These are phyloP conservation scores for Naganishia onofrii DNA, from an alignment of 768 basidiomycete species.

Conservation along the genomic window DNA sequence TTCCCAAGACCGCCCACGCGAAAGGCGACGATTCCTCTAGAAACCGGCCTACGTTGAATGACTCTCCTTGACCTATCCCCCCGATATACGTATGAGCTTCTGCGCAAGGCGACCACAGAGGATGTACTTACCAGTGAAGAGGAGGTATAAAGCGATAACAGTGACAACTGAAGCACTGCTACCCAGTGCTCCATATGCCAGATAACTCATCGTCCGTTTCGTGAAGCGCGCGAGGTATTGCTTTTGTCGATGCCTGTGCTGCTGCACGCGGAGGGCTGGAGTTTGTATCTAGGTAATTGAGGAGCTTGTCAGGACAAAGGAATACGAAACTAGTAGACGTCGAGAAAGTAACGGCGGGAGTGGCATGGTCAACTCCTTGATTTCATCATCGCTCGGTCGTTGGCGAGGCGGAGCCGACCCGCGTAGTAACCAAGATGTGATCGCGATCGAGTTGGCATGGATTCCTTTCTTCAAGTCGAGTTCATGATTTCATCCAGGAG, in stretches of 20 bases:
- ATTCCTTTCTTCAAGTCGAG: not conserved
- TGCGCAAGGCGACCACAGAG: not conserved
- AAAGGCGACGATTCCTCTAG: slow-evolving; percentile 92
- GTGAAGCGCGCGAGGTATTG: not conserved
- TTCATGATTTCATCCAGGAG: too few species aligned
- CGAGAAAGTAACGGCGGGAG: not conserved
- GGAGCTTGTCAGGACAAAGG: not conserved
- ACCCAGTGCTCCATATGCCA: slow-evolving; percentile 16
- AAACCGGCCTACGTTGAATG: slow-evolving; percentile 88
- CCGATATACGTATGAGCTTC: slow-evolving; percentile 3
- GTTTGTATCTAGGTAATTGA: not conserved
- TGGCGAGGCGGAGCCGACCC: slow-evolving; percentile 11
- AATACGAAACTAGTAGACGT: not conserved
- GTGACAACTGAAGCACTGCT: slow-evolving; percentile 21
- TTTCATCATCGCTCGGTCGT: slow-evolving; percentile 21
- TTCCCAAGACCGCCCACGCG: slow-evolving; percentile 84
- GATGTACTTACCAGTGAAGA: slow-evolving; percentile 76
- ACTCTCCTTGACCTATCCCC: slow-evolving; percentile 32
- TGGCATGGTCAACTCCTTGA: slow-evolving; percentile 7
- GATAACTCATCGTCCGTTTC: slow-evolving; percentile 6
- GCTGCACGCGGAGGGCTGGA: not conserved
- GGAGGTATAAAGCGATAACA: slow-evolving; percentile 63
- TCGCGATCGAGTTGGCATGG: slow-evolving; percentile 5
- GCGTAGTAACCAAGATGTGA: not conserved
- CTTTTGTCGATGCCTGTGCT: not conserved